Base-by-base conservation (phyloP, 768 basidiomycete genomes). In the Saitozyma podzolica region DNA sequence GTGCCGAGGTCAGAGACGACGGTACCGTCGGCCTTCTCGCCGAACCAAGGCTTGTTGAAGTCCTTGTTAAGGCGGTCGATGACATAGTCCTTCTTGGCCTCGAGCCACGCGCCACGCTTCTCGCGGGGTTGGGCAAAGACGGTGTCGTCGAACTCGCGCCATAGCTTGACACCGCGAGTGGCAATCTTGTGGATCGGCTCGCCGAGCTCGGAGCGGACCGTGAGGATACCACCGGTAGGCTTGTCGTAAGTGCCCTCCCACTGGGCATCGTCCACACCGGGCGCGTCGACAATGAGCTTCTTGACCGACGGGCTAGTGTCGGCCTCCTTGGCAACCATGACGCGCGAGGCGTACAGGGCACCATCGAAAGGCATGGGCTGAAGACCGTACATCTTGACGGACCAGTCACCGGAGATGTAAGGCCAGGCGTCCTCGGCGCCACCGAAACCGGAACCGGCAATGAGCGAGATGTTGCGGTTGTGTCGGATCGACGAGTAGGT, bases 161-260 rank as follows among this genome's bases (percentile, higher is more conserved):
- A 99, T 48, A 99, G 84, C 83, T 91, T 97, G 80, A 99, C 91
- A 42, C 86, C 96, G 53, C 96, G 90, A 48, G 88, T 99, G 41
- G 96, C 94, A 76, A 99, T 91, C 84, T 99, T 99, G 83, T 99
- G 96, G 71, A 98, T 98, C 10, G 96, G 96, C 80, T 99, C 96
- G 47, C 94, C 94, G 54, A 99, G 86, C 83, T 99, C 96, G 5
- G 95, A 98, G 68, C 89, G 90, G 64, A 99, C 96, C 7, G 95
- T 98, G 64, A 98, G 85, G 69, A 98, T 89, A 42, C 96, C 95
- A 61, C 95, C 96, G 7, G 93, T 96, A 63, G 93, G 89, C 81
- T 91, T 92, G 66, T 84, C 81, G 78, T 98, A 98, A 0, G 96
- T 97, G 41, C 89, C 90, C 78, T 98, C 95, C 80, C 94, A 98